Evolutionary conservation across 2,329 filamentous ascomycete species (phyloP).

Genomic region (Curvularia verruculosa): DNA sequence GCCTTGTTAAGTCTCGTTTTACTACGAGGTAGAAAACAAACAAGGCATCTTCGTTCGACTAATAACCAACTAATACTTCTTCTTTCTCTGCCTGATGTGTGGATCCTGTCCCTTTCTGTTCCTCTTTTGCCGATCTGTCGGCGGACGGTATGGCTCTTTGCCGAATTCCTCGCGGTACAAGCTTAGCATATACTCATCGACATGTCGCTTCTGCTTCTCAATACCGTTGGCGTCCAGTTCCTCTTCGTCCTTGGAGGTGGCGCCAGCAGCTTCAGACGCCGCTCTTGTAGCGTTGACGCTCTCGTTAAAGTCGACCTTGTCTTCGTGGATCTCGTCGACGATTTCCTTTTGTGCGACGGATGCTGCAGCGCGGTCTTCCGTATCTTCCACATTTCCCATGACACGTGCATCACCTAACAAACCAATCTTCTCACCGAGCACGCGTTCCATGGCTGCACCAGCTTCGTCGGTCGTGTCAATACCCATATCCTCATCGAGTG

Average conservation of each 20-base stretch:
- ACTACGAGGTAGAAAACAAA: not conserved
- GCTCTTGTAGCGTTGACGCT: slow-evolving; percentile 35
- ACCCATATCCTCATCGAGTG: slow-evolving; percentile 60
- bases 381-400: slow-evolving; percentile 89
- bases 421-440: slow-evolving; percentile 71
- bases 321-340: slow-evolving; percentile 60
- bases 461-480: slow-evolving; percentile 65
- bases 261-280: slow-evolving; percentile 24
- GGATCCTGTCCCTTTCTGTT: slow-evolving; percentile 40
- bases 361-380: slow-evolving; percentile 87
- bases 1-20: not conserved
- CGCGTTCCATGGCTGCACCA: slow-evolving; percentile 82
- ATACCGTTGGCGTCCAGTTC: slow-evolving; percentile 24
- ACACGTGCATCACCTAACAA: slow-evolving; percentile 65
- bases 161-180: slow-evolving; percentile 41
- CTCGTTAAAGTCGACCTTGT: slow-evolving; percentile 52
- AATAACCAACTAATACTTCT: slow-evolving; percentile 27
- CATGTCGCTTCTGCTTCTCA: slow-evolving; percentile 32
- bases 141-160: slow-evolving; percentile 41
- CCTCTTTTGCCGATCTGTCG: slow-evolving; percentile 42
- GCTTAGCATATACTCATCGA: slow-evolving; percentile 47
- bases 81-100: slow-evolving; percentile 40
- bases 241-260: slow-evolving; percentile 19
- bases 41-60: not conserved
- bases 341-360: slow-evolving; percentile 88